Conservation (phyloP, 306 rosid species). For the Begonia peltatifolia region DNA sequence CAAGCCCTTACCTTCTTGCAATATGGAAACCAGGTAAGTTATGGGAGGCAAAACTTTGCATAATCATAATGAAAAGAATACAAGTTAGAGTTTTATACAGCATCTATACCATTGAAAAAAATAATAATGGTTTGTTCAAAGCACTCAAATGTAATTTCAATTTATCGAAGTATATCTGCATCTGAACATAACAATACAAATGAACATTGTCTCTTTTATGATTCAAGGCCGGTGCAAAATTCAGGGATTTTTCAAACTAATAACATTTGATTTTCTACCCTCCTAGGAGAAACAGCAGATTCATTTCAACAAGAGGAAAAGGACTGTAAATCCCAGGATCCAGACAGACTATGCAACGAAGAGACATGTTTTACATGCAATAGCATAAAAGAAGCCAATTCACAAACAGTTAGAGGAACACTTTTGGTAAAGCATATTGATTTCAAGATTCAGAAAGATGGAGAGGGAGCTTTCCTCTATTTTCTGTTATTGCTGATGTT, state of each 20-base stretch:
- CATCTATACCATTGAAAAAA: neutral
- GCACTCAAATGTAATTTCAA: neutral
- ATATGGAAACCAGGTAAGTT: slow-evolving; percentile 67
- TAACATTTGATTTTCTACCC: neutral
- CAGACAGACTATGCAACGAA: slow-evolving; percentile 6
- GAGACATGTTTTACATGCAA: slow-evolving; percentile 8
- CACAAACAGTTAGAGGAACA: slow-evolving; percentile 37
- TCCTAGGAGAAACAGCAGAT: slow-evolving; percentile 15
- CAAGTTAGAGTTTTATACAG: neutral
- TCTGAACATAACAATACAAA: neutral
- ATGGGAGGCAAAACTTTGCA: neutral
- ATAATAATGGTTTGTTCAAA: no score
- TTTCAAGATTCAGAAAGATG: no score
- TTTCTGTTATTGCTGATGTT: neutral
- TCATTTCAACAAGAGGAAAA: slow-evolving; percentile 9
- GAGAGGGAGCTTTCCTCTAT: no score
- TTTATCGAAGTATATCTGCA: neutral
- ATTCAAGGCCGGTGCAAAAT: neutral
- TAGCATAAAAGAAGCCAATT: slow-evolving; percentile 14
- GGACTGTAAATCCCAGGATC: slow-evolving; percentile 3
- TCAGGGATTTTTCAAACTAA: neutral
- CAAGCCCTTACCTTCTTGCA: slow-evolving; percentile 63
- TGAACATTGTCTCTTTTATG: neutral
- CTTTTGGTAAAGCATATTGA: slow-evolving; percentile 33
- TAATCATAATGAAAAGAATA: neutral